These are phyloP conservation scores for Epichloe brachyelytri DNA, from an alignment of 2,329 filamentous ascomycete species.

Conservation along the genomic window DNA sequence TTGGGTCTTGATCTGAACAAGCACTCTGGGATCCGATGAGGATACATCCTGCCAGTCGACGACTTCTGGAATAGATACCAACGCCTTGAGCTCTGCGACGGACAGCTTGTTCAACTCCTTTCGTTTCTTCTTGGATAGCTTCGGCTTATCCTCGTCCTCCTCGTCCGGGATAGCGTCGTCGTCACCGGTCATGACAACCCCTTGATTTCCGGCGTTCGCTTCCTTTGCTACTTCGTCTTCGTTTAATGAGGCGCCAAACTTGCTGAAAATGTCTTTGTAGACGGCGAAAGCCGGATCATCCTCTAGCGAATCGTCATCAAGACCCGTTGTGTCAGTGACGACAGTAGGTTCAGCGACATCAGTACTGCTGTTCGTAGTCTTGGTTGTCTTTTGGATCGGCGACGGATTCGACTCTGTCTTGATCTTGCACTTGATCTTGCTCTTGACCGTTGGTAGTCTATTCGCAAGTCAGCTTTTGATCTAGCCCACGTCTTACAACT, in stretches of 20 bases:
- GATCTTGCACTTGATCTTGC: slow-evolving; percentile 4
- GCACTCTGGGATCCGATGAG: slow-evolving; percentile 72
- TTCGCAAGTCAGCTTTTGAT: background rate
- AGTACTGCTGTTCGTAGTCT: background rate
- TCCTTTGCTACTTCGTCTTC: slow-evolving; percentile 54
- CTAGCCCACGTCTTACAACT: background rate
- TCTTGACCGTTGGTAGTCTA: background rate
- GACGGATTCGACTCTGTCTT: slow-evolving; percentile 9
- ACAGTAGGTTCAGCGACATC: slow-evolving; percentile 19
- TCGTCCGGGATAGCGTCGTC: slow-evolving; percentile 80
- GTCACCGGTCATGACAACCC: slow-evolving; percentile 71
- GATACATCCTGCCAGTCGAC: slow-evolving; percentile 97
- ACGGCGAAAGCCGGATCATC: slow-evolving; percentile 70
- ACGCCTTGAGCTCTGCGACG: slow-evolving; percentile 85
- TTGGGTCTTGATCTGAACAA: slow-evolving; percentile 90
- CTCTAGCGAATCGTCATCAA: slow-evolving; percentile 46
- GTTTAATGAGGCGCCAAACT: slow-evolving; percentile 55
- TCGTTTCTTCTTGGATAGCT: slow-evolving; percentile 86
- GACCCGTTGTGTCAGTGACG: slow-evolving; percentile 35
- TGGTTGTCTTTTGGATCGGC: slow-evolving; percentile 14
- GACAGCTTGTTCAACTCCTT: slow-evolving; percentile 88
- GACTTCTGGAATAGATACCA: slow-evolving; percentile 82
- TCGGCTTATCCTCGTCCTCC: slow-evolving; percentile 54
- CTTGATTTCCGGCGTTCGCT: slow-evolving; percentile 59
- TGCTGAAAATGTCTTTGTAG: slow-evolving; percentile 71